Base-by-base conservation (phyloP, 805 yeast species). In the Candida glaebosa region DNA sequence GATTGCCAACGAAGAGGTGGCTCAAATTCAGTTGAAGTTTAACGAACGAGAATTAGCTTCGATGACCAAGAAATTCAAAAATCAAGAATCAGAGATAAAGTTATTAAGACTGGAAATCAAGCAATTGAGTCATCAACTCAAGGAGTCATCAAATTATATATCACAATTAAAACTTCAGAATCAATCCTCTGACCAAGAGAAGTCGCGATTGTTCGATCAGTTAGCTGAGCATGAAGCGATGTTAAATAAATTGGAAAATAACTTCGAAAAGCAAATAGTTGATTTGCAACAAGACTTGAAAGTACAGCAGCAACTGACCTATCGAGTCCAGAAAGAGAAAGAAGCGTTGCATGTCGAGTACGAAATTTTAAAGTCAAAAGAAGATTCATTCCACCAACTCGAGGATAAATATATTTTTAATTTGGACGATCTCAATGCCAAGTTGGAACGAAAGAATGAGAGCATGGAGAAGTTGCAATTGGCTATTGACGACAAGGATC, bases 41-140 rank as follows among this genome's bases (percentile, higher is more conserved):
- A 51, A 56, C 42, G 61, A 54, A 28, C 42, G 59, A 22, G 69
- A 60, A 36, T 45, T 59, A 40, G 60, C 56, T 14, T 55, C 58
- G 14, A 37, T 53, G 9, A 56, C 54, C n/a, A 60, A 60, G 42
- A 54, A 42, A 37, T 48, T 46, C 18, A 54, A 49, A 39, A 45
- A 49, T 10, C 54, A 52, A 40, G 51, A 50, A 38, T 40, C 38
- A 22, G 16, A 37, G 8, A 20, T 39, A 3, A n/a, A 36, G 18
- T 31, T 34, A 10, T 38, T 48, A 12, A 31, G 41, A 17, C 10
- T 17, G 12, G 38, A 41, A 34, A 35, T n/a, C 9, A 10, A 24
- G 5, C 30, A 24, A 35, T 45, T 49, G 31, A 38, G 41, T 16
- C 28, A 41, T 5, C 36, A 41, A 12, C 14, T 45, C 16, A 31